These are phyloP conservation scores for Candida wancherniae DNA, from an alignment of 805 yeast species.

Conservation along the genomic window DNA sequence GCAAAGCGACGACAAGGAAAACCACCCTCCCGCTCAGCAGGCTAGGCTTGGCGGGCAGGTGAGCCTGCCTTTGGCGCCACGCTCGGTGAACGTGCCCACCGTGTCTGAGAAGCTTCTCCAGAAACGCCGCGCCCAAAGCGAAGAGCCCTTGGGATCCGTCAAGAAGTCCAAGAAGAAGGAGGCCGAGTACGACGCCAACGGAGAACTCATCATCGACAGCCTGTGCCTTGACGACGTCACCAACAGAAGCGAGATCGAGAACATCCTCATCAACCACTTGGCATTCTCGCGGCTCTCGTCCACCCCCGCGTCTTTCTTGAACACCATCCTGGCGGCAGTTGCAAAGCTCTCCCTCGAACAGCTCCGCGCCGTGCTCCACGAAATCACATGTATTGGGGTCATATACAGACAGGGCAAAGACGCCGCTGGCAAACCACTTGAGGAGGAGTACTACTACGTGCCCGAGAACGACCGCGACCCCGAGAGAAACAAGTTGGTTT, in stretches of 20 bases:
- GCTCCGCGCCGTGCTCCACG: slow-evolving; percentile 41
- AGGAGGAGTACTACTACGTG: slow-evolving; percentile 88
- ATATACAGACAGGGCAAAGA: slow-evolving; percentile 89
- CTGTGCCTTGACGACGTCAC: slow-evolving; percentile 25
- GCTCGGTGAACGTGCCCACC: slow-evolving; percentile 25
- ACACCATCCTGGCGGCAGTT: slow-evolving; percentile 55
- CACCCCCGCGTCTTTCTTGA: slow-evolving; percentile 74
- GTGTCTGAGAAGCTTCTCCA: slow-evolving; percentile 14
- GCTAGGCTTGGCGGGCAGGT: too few species aligned
- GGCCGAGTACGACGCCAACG: slow-evolving; percentile 19
- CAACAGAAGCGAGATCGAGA: slow-evolving; percentile 50
- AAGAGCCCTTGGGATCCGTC: slow-evolving; percentile 24
- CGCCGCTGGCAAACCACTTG: slow-evolving; percentile 92
- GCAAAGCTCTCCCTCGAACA: slow-evolving; percentile 41
- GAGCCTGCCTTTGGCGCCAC: slow-evolving; percentile 27
- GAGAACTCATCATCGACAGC: slow-evolving; percentile 24
- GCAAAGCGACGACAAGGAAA: slow-evolving; percentile 4
- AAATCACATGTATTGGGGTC: slow-evolving; percentile 69
- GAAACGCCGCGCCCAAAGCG: slow-evolving; percentile 29
- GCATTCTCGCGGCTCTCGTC: slow-evolving; percentile 88
- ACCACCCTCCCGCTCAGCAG: too few species aligned
- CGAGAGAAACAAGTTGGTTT: slow-evolving; percentile 65
- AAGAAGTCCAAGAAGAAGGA: slow-evolving; percentile 17
- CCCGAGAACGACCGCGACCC: slow-evolving; percentile 75
- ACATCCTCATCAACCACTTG: slow-evolving; percentile 72